phyloP scores from a whole-genome alignment of 352 stramenopile genomes.

The Globisporangium spinosum region DNA sequence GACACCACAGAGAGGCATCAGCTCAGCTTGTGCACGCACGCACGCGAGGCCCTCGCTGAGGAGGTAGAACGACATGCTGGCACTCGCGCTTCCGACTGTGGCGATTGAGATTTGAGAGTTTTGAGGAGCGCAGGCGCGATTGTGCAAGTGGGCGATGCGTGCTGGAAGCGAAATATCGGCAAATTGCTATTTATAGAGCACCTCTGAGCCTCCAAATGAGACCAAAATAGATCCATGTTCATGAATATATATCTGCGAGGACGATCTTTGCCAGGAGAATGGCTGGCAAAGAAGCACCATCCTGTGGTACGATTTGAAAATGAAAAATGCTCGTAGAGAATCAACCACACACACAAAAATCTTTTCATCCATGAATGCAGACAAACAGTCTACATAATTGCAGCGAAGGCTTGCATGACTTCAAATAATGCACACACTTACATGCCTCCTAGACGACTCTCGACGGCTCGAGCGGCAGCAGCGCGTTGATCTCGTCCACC shows the following conservation, averaged over 20 bases:
- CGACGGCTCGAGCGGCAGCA: slow-evolving; percentile 15
- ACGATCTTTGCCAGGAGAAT: not conserved
- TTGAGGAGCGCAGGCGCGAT: too few species aligned
- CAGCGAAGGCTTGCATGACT: too few species aligned
- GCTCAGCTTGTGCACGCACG: not conserved
- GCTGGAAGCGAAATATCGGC: not conserved
- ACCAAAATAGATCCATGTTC: not conserved
- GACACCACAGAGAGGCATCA: not conserved
- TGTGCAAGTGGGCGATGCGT: not conserved
- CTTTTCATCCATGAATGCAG: not conserved
- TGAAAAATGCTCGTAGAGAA: too few species aligned
- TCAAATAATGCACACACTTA: not conserved
- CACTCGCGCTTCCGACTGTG: not conserved
- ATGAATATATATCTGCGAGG: not conserved
- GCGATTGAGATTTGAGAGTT: not conserved
- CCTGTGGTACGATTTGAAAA: too few species aligned
- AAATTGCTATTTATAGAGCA: not conserved
- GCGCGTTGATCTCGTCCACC: slow-evolving; percentile 18
- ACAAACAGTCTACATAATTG: not conserved
- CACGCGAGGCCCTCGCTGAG: slow-evolving; percentile 68
- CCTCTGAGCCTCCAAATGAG: not conserved
- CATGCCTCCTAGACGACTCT: not conserved
- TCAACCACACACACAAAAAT: not conserved
- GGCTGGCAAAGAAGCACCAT: too few species aligned
- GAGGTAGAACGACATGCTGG: slow-evolving; percentile 63